Evolutionary conservation across 2,329 filamentous ascomycete species (phyloP).

Genomic region (Talaromyces sp.): DNA sequence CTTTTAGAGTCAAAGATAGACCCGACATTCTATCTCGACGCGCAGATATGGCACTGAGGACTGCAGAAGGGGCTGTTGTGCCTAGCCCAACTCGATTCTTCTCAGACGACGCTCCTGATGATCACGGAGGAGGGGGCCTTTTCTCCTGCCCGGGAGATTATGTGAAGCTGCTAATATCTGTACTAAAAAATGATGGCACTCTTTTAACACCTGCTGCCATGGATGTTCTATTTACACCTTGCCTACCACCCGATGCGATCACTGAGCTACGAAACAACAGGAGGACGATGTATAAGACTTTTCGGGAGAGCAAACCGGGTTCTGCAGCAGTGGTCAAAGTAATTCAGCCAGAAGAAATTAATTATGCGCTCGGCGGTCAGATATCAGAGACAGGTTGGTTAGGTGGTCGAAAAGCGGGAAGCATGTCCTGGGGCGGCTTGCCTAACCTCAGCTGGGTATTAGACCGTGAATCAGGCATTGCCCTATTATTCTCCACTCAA

Average conservation of each 20-base stretch:
- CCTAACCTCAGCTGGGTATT: constrained; percentile 5
- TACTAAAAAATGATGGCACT: constrained; percentile 2
- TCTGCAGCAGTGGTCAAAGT: constrained; percentile 1
- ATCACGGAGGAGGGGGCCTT: not conserved
- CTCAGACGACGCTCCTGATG: not conserved
- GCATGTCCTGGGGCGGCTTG: constrained; percentile 4
- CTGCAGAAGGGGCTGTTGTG: not conserved
- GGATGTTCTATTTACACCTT: constrained; percentile 2
- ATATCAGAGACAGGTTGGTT: constrained; percentile 4
- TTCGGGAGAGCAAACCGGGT: constrained; percentile 5
- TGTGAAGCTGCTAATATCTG: not conserved
- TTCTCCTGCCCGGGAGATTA: constrained; percentile 1
- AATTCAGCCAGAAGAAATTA: constrained; percentile 1
- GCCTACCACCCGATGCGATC: not conserved
- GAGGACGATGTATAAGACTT: not conserved
- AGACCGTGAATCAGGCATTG: constrained; percentile 5
- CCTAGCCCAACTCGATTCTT: constrained; percentile 5
- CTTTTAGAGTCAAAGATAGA: not conserved
- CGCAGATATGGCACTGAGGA: constrained; percentile 1
- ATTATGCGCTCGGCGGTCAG: constrained; percentile 3
- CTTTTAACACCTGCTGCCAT: not conserved
- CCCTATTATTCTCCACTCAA: constrained; percentile 2
- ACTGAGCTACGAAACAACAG: not conserved
- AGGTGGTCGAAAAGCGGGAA: constrained; percentile 4
- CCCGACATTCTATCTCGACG: constrained; percentile 1